Base-by-base conservation (phyloP, 352 stramenopile species). In the Pythium oligandrum region DNA sequence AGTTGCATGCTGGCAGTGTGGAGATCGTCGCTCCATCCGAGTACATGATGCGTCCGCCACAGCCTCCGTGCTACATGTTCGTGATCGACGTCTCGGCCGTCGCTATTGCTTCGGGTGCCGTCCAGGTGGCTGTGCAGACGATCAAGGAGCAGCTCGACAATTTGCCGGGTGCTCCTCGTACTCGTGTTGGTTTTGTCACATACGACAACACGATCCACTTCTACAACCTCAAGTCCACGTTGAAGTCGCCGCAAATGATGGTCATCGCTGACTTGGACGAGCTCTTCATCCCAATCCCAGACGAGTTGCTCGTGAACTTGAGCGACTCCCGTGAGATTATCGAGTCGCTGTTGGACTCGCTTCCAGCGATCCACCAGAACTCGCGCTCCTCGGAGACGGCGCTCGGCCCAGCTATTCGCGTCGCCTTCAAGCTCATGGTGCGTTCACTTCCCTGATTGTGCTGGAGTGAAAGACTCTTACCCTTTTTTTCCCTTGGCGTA, bases 251-350 rank as follows among this genome's bases (percentile, higher is more conserved):
- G 26, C 84, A 95, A 63, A 95, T 95, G 84, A 95, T 95, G 83
- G 79, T 95, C 33, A 74, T 95, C 45, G 76, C 85, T 33, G 85
- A 95, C 55, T 62, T 95, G 30, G 84, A 95, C 37, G 85, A 95
- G 43, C 74, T 93, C 1, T 95, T 95, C 68, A 93, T 93, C 50
- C 85, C 85, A n/a, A 93, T 95, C 44, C 85, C 85, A 9, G 97
- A 99, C 61, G 95, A 99, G 71, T 72, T 99, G 44, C 79, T 99
- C 42, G 96, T 99, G 8, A 99, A 99, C 73, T 68, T 99, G 49
- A 89, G 83, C 38, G 83, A 99, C 61, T 97, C 83, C 40, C 81
- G 96, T 38, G 75, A 93, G 8, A 75, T 98, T 8, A 77, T 99
- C 12, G 96, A 99, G 40, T 71, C 78, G 42, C 90, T 99, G 58